Percentiles rank a stretch among this genome's conserved stretches.
phyloP scores from a whole-genome alignment of 2,329 filamentous ascomycete species.

The Ploettnerulaceae sp. region DNA sequence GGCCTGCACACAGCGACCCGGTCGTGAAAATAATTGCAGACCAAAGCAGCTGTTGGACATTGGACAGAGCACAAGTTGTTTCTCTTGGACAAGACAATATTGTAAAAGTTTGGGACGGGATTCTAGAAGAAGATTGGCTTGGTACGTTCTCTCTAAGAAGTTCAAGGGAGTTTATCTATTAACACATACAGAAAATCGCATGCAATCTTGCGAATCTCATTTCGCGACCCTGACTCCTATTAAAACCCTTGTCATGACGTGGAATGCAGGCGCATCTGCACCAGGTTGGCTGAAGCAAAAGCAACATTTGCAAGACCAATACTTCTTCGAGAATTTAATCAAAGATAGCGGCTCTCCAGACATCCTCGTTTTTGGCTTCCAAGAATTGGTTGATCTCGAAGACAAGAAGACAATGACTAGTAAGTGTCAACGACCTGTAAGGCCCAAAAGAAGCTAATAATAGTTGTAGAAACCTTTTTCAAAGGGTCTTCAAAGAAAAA shows the following conservation, averaged over 20 bases:
- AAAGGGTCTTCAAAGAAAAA: conserved; percentile 81
- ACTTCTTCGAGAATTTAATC: conserved; percentile 78
- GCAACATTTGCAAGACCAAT: conserved; percentile 63
- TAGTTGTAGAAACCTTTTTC: conserved; percentile 82
- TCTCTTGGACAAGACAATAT: conserved; percentile 84
- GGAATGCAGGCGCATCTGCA: conserved; percentile 97
- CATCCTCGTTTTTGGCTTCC: conserved; percentile 92
- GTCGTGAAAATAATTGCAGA: conserved; percentile 76
- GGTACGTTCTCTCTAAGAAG: conserved; percentile 39
- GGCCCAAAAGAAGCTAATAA: too few species aligned
- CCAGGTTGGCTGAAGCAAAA: conserved; percentile 59
- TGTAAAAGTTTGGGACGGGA: conserved; percentile 83
- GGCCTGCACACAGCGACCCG: conserved; percentile 83
- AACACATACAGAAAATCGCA: conserved; percentile 58
- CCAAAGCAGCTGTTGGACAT: conserved; percentile 74
- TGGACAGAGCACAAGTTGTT: conserved; percentile 78
- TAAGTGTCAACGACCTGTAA: too few species aligned
- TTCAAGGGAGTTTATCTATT: background rate
- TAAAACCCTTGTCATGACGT: conserved; percentile 77
- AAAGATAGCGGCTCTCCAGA: conserved; percentile 75
- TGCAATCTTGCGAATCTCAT: conserved; percentile 77
- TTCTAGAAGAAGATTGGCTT: conserved; percentile 92
- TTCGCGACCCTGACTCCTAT: conserved; percentile 85
- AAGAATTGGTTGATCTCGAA: conserved; percentile 96
- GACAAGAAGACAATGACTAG: conserved; percentile 97